A percentile compares a stretch with the other conserved stretches of the same genome.
phyloP scores from a whole-genome alignment of 139 green algal genomes.

The Pseudopediastrum boryanum region DNA sequence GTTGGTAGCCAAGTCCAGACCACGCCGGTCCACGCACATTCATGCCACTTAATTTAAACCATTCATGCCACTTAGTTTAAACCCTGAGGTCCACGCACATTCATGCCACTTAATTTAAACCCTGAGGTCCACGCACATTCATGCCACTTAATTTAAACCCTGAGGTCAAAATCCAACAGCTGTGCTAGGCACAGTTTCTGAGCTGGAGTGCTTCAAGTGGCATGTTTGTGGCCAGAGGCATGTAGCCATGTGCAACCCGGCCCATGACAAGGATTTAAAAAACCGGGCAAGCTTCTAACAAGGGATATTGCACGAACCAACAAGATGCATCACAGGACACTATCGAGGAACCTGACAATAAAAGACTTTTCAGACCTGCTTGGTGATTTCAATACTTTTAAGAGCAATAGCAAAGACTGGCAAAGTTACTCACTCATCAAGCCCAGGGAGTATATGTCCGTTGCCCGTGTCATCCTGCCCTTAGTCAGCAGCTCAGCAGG shows the following conservation, averaged over 20 bases:
- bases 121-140: neutral
- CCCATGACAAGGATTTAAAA: no score
- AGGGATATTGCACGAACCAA: neutral
- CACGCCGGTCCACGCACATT: neutral
- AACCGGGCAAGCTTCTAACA: neutral
- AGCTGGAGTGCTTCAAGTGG: no score
- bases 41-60: neutral
- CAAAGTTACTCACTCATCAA: slow-evolving; percentile 39
- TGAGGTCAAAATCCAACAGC: no score
- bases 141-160: neutral
- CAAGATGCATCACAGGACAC: neutral
- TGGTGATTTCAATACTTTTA: neutral
- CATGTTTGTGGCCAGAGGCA: no score
- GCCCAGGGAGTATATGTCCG: slow-evolving; percentile 59
- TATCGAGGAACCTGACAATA: neutral
- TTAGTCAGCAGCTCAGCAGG: slow-evolving; percentile 51
- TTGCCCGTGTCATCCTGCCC: slow-evolving; percentile 38
- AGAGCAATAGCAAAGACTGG: neutral
- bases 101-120: neutral
- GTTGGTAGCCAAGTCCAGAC: neutral
- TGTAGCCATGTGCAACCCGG: no score
- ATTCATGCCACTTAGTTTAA: neutral
- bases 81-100: neutral
- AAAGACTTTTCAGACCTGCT: neutral
- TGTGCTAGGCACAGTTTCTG: no score